These are phyloP conservation scores for Aspergillus brasiliensis DNA, from an alignment of 2,329 filamentous ascomycete genomes.

Conservation along the genomic window DNA sequence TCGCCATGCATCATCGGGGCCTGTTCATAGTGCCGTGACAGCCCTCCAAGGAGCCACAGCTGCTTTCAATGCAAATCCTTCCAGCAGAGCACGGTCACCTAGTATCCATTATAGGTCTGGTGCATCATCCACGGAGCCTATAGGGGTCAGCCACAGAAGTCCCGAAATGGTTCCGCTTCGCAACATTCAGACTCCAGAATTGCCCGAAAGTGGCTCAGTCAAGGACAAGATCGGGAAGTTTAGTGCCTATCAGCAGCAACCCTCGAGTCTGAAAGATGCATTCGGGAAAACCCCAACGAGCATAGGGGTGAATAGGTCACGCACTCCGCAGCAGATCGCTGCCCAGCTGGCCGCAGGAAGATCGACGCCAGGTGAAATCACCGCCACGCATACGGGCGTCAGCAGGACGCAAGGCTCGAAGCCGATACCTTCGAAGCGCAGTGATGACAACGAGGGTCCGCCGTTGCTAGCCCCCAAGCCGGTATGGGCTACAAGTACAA, in stretches of 20 bases:
- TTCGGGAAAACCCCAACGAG: slow-evolving; percentile 17
- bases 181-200: slow-evolving; percentile 25
- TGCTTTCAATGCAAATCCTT: slow-evolving; percentile 34
- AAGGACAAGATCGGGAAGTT: slow-evolving; percentile 43
- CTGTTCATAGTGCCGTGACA: slow-evolving; percentile 20
- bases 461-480: slow-evolving; percentile 30
- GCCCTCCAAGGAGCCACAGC: slow-evolving; percentile 42
- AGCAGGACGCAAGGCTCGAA: slow-evolving; percentile 7
- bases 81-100: slow-evolving; percentile 22
- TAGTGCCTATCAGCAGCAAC: slow-evolving; percentile 25
- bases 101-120: slow-evolving; percentile 21
- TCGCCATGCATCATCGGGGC: slow-evolving; percentile 25
- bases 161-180: slow-evolving; percentile 12
- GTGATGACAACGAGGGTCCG: slow-evolving; percentile 14
- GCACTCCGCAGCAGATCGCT: slow-evolving; percentile 35
- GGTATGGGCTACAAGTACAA: slow-evolving; percentile 20
- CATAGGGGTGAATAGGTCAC: slow-evolving; percentile 19
- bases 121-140: slow-evolving; percentile 17
- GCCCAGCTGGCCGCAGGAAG: slow-evolving; percentile 38
- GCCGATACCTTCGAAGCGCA: slow-evolving; percentile 12
- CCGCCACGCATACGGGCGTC: slow-evolving; percentile 1
- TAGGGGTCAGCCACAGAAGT: slow-evolving; percentile 22
- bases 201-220: slow-evolving; percentile 39
- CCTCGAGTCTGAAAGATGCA: slow-evolving; percentile 11
- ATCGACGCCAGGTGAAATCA: slow-evolving; percentile 24